Evolutionary conservation across 495 filamentous ascomycete species (phyloP).

Genomic region (Hypoxylon subgilvum): DNA sequence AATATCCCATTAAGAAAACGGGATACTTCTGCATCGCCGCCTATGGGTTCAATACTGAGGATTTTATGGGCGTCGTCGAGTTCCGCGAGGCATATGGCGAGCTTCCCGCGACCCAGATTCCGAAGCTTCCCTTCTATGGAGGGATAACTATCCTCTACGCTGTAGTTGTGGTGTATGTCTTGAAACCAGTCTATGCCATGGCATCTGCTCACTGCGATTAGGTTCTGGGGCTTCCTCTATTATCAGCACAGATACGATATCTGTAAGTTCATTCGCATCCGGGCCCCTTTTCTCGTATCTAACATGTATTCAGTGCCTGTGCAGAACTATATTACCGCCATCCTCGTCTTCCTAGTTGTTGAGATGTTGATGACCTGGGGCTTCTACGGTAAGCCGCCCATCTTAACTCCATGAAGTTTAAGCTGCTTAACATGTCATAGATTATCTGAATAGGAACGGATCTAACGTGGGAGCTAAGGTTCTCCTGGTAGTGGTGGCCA

Average conservation of each 20-base stretch:
- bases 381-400: slow-evolving; percentile 69
- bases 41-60: slow-evolving; percentile 63
- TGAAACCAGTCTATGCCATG: neutral
- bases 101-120: slow-evolving; percentile 91
- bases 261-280: slow-evolving; percentile 53
- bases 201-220: slow-evolving; percentile 26
- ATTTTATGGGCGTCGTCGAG: slow-evolving; percentile 81
- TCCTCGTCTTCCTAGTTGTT: slow-evolving; percentile 88
- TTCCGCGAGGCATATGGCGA: slow-evolving; percentile 97
- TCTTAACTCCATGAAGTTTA: neutral
- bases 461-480: slow-evolving; percentile 82
- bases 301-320: slow-evolving; percentile 73
- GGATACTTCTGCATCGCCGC: slow-evolving; percentile 96
- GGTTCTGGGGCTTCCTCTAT: slow-evolving; percentile 94
- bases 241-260: slow-evolving; percentile 94
- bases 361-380: slow-evolving; percentile 99
- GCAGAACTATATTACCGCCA: slow-evolving; percentile 99
- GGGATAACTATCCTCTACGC: slow-evolving; percentile 93
- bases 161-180: slow-evolving; percentile 72
- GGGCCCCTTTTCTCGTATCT: slow-evolving; percentile 32
- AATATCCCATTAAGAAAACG: slow-evolving; percentile 82
- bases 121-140: slow-evolving; percentile 97
- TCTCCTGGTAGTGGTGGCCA: slow-evolving; percentile 84
- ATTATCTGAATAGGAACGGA: slow-evolving; percentile 89
- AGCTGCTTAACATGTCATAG: slow-evolving; percentile 50